These are phyloP conservation scores for Ophiostoma novo-ulmi DNA, from an alignment of 2,329 filamentous ascomycete genomes.

Conservation along the genomic window DNA sequence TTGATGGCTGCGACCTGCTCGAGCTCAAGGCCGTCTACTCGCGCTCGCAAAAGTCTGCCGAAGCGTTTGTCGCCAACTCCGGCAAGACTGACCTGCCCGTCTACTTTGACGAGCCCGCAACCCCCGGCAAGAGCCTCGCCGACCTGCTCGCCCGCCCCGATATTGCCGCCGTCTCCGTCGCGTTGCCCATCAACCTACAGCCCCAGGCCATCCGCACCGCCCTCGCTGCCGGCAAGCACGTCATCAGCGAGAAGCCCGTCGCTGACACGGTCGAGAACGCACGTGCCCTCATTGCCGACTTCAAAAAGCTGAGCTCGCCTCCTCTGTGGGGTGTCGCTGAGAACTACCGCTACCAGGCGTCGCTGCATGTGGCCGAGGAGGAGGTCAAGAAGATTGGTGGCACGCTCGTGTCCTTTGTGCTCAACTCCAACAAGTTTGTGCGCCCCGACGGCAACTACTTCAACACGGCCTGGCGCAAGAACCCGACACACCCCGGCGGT, in stretches of 20 bases:
- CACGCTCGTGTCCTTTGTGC: constrained; percentile 36
- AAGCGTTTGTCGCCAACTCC: constrained; percentile 38
- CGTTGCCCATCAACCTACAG: constrained; percentile 59
- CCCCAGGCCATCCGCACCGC: constrained; percentile 54
- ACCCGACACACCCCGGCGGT: constrained; percentile 66
- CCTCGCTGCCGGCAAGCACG: constrained; percentile 62
- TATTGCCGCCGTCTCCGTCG: constrained; percentile 52
- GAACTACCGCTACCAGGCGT: constrained; percentile 56
- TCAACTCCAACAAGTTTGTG: constrained; percentile 43
- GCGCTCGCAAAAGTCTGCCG: constrained; percentile 54
- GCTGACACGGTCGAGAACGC: constrained; percentile 46
- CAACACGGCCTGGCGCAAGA: constrained; percentile 57
- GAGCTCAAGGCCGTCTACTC: constrained; percentile 62
- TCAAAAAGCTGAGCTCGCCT: constrained; percentile 28
- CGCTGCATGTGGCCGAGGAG: constrained; percentile 28
- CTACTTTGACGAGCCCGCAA: constrained; percentile 52
- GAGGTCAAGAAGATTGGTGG: constrained; percentile 31
- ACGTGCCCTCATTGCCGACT: constrained; percentile 32
- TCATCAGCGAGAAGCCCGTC: constrained; percentile 65
- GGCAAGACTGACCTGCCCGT: constrained; percentile 38
- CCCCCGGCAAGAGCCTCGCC: constrained; percentile 41
- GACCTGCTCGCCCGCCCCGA: constrained; percentile 52
- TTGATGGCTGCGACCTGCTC: constrained; percentile 47
- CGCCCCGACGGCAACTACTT: constrained; percentile 43
- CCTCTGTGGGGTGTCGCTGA: constrained; percentile 61